These are phyloP conservation scores for Lipomyces mesembrius DNA, from an alignment of 805 yeast genomes.

Conservation along the genomic window DNA sequence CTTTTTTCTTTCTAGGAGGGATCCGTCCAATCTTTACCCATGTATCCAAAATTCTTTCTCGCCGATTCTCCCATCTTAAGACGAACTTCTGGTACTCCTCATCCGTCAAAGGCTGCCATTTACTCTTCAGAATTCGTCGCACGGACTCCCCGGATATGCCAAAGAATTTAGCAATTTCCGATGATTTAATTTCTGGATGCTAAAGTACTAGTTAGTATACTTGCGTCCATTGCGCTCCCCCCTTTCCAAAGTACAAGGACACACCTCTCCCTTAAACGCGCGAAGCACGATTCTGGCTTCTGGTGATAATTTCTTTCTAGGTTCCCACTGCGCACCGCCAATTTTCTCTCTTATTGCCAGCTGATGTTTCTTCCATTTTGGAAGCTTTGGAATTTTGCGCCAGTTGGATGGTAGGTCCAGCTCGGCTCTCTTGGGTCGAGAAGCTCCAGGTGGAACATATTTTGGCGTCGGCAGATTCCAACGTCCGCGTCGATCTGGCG, in stretches of 20 bases:
- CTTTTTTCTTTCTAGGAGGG: conserved; percentile 7
- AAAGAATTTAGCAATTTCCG: conserved; percentile 66
- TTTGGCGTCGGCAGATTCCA: neutral
- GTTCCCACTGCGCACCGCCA: conserved; percentile 65
- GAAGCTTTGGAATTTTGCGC: conserved; percentile 52
- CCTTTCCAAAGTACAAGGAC: neutral
- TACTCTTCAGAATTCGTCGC: conserved; percentile 74
- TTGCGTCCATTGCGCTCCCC: neutral
- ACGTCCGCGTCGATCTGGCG: conserved; percentile 1
- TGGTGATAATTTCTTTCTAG: conserved; percentile 67
- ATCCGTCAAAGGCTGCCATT: conserved; percentile 70
- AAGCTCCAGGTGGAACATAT: neutral
- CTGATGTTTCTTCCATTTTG: conserved; percentile 74
- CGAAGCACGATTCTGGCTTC: conserved; percentile 70
- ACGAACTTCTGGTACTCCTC: conserved; percentile 52
- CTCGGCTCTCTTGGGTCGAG: neutral
- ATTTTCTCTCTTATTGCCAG: conserved; percentile 66
- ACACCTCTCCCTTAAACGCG: conserved; percentile 53
- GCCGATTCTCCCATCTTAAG: conserved; percentile 60
- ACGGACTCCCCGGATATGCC: conserved; percentile 80
- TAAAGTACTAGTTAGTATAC: conserved; percentile 11
- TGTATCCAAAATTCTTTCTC: conserved; percentile 41
- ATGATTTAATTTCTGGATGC: conserved; percentile 64
- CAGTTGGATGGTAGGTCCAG: conserved; percentile 51
- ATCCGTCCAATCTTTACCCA: conserved; percentile 28